Conservation (phyloP, 768 basidiomycete genomes). For the Tricholoma matsutake region DNA sequence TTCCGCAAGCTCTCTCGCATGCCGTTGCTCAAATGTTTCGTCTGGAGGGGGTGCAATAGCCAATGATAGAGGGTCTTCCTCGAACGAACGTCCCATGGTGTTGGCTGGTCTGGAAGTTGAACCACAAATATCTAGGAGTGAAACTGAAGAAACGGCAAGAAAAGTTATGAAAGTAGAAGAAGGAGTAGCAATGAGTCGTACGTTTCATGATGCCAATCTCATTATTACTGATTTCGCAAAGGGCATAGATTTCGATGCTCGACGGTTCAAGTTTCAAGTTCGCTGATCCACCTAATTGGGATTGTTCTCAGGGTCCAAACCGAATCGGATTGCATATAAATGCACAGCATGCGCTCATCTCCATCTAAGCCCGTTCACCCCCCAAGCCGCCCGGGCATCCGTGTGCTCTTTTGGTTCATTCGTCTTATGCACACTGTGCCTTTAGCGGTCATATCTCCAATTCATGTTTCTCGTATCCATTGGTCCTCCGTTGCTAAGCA, state of each 20-base stretch:
- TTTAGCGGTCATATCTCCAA: not conserved
- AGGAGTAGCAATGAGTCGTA: not conserved
- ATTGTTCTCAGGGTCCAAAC: conserved; percentile 3
- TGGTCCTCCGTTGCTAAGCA: not conserved
- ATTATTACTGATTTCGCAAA: conserved; percentile 16
- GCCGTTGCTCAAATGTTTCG: conserved; percentile 58
- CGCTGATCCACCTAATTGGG: conserved; percentile 9
- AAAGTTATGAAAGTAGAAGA: not conserved
- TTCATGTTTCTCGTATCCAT: not conserved
- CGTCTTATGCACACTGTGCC: not conserved
- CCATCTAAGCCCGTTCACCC: not conserved
- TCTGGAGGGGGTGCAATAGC: conserved; percentile 61
- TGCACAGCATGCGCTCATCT: not conserved
- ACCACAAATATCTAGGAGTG: conserved; percentile 11
- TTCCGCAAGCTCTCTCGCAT: conserved; percentile 56
- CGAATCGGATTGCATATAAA: conserved; percentile 11
- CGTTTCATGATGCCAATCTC: conserved; percentile 10
- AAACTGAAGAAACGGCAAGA: conserved; percentile 9
- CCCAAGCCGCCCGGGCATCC: not conserved
- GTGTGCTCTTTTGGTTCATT: not conserved
- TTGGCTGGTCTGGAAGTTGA: conserved; percentile 5
- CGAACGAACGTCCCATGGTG: conserved; percentile 30
- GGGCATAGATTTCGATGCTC: conserved; percentile 13
- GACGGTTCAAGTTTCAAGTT: conserved; percentile 13
- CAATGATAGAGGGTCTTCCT: conserved; percentile 61